Conservation (phyloP, 768 basidiomycete species). For the Boletus subcaerulescens region DNA sequence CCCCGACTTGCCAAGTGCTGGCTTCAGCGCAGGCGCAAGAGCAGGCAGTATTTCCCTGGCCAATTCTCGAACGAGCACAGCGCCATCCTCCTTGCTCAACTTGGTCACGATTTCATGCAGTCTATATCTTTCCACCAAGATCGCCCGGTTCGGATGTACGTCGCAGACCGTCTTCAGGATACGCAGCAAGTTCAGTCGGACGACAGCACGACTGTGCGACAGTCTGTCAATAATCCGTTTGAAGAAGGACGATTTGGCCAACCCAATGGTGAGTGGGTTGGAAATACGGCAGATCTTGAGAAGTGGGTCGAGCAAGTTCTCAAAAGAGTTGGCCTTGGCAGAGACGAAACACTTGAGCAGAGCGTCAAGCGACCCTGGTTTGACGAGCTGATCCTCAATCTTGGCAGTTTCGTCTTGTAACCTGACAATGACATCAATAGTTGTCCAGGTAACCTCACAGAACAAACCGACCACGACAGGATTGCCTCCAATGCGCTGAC, state of each 20-base stretch:
- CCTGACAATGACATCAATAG: conserved; percentile 43
- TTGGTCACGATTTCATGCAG: conserved; percentile 76
- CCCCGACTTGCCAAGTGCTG: conserved; percentile 35
- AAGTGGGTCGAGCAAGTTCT: conserved; percentile 88
- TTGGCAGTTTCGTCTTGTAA: conserved; percentile 92
- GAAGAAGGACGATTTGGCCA: conserved; percentile 84
- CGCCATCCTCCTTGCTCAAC: conserved; percentile 81
- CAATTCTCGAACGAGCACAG: conserved; percentile 86
- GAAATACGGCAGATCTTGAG: conserved; percentile 90
- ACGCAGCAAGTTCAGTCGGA: conserved; percentile 85
- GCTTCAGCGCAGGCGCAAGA: conserved; percentile 68
- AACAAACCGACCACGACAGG: conserved; percentile 68
- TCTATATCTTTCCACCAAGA: conserved; percentile 80
- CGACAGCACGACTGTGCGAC: conserved; percentile 71
- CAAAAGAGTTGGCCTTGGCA: conserved; percentile 87
- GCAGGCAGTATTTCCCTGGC: conserved; percentile 83
- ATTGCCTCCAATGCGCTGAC: conserved; percentile 90
- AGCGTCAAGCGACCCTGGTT: conserved; percentile 58
- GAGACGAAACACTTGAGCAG: conserved; percentile 78
- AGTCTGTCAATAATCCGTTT: conserved; percentile 83
- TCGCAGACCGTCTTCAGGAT: conserved; percentile 86
- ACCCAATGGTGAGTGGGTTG: conserved; percentile 62
- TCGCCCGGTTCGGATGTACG: conserved; percentile 79
- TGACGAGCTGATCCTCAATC: conserved; percentile 85
- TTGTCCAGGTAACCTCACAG: neutral